Conservation (phyloP, 306 rosid species). For the Casuarina equisetifolia region DNA sequence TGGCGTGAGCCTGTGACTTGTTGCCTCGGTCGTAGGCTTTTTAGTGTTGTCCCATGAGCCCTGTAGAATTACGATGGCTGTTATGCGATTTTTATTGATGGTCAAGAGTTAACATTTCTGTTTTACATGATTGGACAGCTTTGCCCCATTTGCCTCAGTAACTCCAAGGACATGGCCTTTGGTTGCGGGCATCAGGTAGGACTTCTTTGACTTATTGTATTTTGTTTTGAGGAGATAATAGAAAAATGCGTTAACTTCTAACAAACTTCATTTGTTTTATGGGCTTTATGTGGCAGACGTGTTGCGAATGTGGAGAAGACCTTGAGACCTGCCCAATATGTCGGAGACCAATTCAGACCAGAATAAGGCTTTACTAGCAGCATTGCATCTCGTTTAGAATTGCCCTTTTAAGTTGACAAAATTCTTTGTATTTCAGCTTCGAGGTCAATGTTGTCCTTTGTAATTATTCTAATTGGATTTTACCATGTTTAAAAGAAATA, state of each 20-base stretch:
- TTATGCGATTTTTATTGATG: background rate
- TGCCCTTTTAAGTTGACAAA: background rate
- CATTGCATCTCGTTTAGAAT: slow-evolving; percentile 1
- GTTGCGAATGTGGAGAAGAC: slow-evolving; percentile 76
- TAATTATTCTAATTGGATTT: background rate
- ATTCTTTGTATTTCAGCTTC: slow-evolving; percentile 38
- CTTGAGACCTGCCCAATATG: slow-evolving; percentile 88
- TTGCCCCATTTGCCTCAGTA: slow-evolving; percentile 80
- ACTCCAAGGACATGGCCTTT: slow-evolving; percentile 90
- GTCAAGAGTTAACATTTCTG: slow-evolving; percentile 8
- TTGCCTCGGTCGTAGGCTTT: too few relatives aligned
- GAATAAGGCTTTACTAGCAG: slow-evolving; percentile 72
- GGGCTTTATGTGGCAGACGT: slow-evolving; percentile 61
- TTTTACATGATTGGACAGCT: slow-evolving; percentile 49
- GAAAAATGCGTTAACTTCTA: slow-evolving; percentile 12
- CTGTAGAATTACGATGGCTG: slow-evolving; percentile 8
- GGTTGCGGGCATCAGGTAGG: slow-evolving; percentile 98
- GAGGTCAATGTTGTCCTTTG: background rate
- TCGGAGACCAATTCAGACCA: slow-evolving; percentile 62
- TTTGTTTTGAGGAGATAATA: background rate
- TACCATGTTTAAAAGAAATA: background rate
- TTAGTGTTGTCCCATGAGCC: too few relatives aligned
- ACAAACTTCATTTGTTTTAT: background rate
- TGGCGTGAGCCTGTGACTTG: too few relatives aligned
- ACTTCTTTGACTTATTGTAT: slow-evolving; percentile 11